Evolutionary conservation across 768 basidiomycete genomes (phyloP).

Genomic region (Plicaturopsis crispa): DNA sequence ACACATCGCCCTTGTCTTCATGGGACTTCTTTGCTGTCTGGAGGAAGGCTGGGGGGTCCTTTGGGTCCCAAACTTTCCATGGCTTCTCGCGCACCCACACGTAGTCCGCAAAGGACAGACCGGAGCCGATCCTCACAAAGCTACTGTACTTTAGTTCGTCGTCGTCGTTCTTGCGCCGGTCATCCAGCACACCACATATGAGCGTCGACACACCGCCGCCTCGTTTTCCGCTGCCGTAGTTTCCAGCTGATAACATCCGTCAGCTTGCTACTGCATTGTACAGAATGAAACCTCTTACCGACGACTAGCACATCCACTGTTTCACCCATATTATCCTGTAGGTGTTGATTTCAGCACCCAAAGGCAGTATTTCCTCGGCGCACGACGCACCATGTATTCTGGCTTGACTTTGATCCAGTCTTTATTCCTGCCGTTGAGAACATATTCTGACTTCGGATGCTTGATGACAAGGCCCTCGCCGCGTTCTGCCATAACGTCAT

Average conservation of each 20-base stretch:
- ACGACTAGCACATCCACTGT: constrained; percentile 90
- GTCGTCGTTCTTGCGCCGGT: constrained; percentile 44
- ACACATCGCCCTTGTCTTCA: constrained; percentile 86
- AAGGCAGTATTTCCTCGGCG: neutral
- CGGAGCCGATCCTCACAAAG: constrained; percentile 88
- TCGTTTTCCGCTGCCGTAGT: constrained; percentile 82
- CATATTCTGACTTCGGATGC: constrained; percentile 72
- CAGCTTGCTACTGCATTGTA: constrained; percentile 1
- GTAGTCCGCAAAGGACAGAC: constrained; percentile 81
- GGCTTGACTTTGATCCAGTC: constrained; percentile 96
- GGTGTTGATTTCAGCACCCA: neutral
- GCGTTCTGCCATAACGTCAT: constrained; percentile 72
- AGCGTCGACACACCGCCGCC: constrained; percentile 87
- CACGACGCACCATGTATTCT: constrained; percentile 66
- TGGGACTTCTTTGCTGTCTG: constrained; percentile 49
- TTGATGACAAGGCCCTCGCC: constrained; percentile 96
- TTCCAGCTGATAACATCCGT: constrained; percentile 52
- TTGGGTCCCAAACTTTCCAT: constrained; percentile 77
- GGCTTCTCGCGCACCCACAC: constrained; percentile 75
- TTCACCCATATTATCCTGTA: constrained; percentile 85
- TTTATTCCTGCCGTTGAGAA: constrained; percentile 78
- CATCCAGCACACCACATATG: constrained; percentile 84
- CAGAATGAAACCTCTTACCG: constrained; percentile 35
- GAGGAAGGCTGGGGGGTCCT: constrained; percentile 64
- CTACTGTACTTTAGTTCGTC: constrained; percentile 73